Base-by-base conservation (phyloP, 495 filamentous ascomycete genomes). In the Apiosordaria backusii region DNA sequence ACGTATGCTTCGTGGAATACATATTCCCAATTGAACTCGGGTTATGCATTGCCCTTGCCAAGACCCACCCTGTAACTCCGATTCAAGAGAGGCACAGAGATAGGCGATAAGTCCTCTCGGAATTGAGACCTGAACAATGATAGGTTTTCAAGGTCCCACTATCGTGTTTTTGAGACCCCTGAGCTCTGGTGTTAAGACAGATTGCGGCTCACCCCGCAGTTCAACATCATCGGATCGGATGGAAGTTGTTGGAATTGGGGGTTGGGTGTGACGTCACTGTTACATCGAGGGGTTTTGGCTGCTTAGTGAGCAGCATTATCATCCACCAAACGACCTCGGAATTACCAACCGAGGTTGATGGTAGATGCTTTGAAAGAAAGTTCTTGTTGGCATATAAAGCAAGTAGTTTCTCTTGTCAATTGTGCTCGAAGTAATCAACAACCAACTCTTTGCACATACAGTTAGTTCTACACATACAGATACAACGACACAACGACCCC, bases 401-500 rank as follows among this genome's bases (percentile, higher is more conserved):
- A 45, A 45, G 16, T 7, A 45, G 35, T 35, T 35, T 35, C 5
- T 45, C 35, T 18, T 15, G 16, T 13, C 10, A 7, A 45, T 13
- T 18, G 5, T n/a, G n/a, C n/a, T n/a, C n/a, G n/a, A n/a, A n/a
- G n/a, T n/a, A n/a, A 45, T 10, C 35, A 45, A 10, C 9, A 45
- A 45, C n/a, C 10, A 45, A 13, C 10, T 45, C 35, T 10, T 13
- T 9, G 35, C 35, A 9, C 3, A 45, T 13, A 45, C 35, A n/a
- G n/a, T n/a, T n/a, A n/a, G n/a, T n/a, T n/a, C n/a, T n/a, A n/a
- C n/a, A n/a, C n/a, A 52, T 24, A 63, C 16, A 27, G 52, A 19
- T 15, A 57, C 54, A 60, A 60, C 26, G 13, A 25, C 35, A 62
- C 60, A 45, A 54, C 50, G 18, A 22, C 50, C 7, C n/a, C n/a